These are phyloP conservation scores for Linnemannia zychae DNA, from an alignment of 192 early-diverging fungal genomes.

Conservation along the genomic window DNA sequence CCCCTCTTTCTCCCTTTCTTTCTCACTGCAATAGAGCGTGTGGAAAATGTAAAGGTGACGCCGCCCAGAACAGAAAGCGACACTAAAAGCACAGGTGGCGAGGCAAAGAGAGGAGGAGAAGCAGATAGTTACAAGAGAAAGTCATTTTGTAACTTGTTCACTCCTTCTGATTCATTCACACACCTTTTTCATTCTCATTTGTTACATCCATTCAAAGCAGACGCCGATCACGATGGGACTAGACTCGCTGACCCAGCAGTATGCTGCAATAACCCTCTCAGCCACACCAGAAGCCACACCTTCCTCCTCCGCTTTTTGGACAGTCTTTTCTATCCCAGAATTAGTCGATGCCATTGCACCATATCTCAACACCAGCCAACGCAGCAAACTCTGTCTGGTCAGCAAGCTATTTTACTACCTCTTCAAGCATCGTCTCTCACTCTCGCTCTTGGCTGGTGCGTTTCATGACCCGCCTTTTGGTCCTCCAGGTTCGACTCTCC, in stretches of 20 bases:
- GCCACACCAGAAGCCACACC: not conserved
- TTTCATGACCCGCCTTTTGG: not conserved
- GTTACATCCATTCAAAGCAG: not conserved
- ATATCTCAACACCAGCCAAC: slow-evolving; percentile 17
- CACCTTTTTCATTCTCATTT: not conserved
- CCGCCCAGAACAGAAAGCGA: too few relatives aligned
- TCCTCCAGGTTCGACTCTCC: too few relatives aligned
- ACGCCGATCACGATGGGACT: not conserved
- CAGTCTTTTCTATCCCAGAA: slow-evolving; percentile 38
- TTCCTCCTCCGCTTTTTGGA: not conserved
- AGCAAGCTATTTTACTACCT: slow-evolving; percentile 9
- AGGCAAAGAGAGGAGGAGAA: too few relatives aligned
- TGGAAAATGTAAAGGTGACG: not conserved
- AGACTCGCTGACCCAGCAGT: not conserved
- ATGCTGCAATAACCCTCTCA: not conserved
- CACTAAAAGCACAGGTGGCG: too few relatives aligned
- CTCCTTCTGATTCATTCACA: not conserved
- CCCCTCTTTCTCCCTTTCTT: not conserved
- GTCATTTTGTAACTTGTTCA: too few relatives aligned
- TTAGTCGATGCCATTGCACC: not conserved
- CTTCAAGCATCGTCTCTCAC: not conserved
- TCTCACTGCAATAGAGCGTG: not conserved
- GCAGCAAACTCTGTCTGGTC: not conserved
- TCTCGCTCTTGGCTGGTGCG: slow-evolving; percentile 1
- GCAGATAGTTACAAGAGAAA: too few relatives aligned